Evolutionary conservation across 1,284 basidiomycete species (phyloP), one percentile per base, ranked within the genome.

Genomic region (Porogramme epimiltina): DNA sequence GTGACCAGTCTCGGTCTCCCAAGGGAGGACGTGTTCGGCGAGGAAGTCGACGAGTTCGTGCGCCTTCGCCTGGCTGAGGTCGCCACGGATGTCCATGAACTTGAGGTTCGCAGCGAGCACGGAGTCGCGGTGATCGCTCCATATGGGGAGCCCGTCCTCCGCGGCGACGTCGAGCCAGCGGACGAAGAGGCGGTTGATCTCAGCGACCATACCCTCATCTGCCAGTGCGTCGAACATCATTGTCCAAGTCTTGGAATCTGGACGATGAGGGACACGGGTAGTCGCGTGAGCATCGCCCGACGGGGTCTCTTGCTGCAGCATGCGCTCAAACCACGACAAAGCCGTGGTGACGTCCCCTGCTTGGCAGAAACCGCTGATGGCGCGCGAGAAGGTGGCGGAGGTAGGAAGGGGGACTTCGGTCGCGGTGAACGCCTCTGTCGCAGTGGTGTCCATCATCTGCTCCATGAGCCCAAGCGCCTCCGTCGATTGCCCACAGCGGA

Each of bases 391-490:
- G 1, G 89, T 86, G 0, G 81, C 77, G 0, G 82, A 71, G 2
- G 82, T 77, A 1, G 87, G 85, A 0, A 75, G 73, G 1, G 88
- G 86, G 38, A 80, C 64, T 38, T 81, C 80, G 0, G 67, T 56
- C 1, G 71, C 55, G 4, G 56, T 64, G 59, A 76, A 77, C 2
- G 66, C 46, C 0, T 66, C 63, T 2, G 72, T 70, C 1, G 75
- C 69, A 0, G 73, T 62, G 1, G 79, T 72, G 54, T 78, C 76
- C 66, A 94, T 75, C 85, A 96, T 91, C 54, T 78, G 70, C 56
- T 92, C 87, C 42, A 96, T 73, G 2, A 95, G 68, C 18, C 69
- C 79, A 9, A 95, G 66, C 4, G 85, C 93, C 42, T 78, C 81
- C 3, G 81, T 79, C 0, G 85, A 75, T 52, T 85, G 74, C 4